Base-by-base conservation (phyloP, 768 basidiomycete species). In the Lactifluus subvellereus region DNA sequence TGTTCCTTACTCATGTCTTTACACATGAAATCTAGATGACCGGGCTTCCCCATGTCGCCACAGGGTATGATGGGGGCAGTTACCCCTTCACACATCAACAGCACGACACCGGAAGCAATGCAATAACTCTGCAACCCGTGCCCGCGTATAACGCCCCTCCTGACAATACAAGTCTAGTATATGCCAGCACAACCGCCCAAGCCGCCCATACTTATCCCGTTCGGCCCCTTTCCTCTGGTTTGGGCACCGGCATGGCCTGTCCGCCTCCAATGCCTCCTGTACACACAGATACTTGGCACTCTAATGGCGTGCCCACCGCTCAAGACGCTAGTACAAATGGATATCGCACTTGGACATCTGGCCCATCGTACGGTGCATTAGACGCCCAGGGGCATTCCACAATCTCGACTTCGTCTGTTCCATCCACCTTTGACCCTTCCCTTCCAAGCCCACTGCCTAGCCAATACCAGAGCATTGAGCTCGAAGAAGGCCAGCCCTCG, bases 271-370 rank as follows among this genome's bases (percentile, higher is more conserved):
- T 54, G 58, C 50, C 65, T 47, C 55, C 61, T 37, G 51, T 47
- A 13, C 63, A 58, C 18, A 13, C 63, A 7, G 57, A 59, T 59
- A 53, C 54, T 9, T 65, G 61, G 64, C 50, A 55, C 27, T 18
- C 64, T 30, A 62, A 57, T 40, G 55, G 60, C 32, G 35, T 63
- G 27, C 51, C 64, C 14, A 33, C 61, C 9, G 2, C 61, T 11
- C 49, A 49, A 22, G 66, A 62, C 22, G 49, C 64, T 53, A 61
- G 65, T 55, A 54, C 60, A 37, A 61, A 60, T 54, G 60, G 65
- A 27, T 67, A 67, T 58, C 60, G 66, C 2, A 30, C 60, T 27
- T 67, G 66, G 66, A 57, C 50, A 14, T 18, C 66, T 11, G 55
- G 43, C 20, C 48, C 65, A 7, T 43, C 57, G 18, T 66, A 66